Base-by-base conservation (phyloP, 148 eudicot genomes). In the Vaccinium darrowii region DNA sequence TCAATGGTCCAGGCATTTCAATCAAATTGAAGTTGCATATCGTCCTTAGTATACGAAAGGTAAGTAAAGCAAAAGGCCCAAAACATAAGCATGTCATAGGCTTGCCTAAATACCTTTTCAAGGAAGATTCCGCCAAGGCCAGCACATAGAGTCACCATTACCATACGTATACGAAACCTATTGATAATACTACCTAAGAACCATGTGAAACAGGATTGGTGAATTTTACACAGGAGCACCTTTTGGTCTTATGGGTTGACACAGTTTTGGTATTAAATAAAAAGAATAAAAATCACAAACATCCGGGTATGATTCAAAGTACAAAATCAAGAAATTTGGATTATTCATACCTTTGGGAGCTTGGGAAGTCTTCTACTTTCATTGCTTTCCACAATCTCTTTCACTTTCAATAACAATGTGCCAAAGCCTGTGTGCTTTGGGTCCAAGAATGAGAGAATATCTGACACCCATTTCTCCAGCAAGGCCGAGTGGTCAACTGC, bases 331-430 rank as follows among this genome's bases (percentile, higher is more conserved):
- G 27, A 57, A 33, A 36, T 39, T 51, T 57, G 47, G 81, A 11
- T 15, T 47, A 9, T n/a, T 62, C 57, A 81, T 76, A 94, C 98
- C 98, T 95, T 97, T 14, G 98, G 92, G 83, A 97, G 89, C 93
- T 97, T 97, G 14, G 99, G 99, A 84, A 95, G 93, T 85, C 98
- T 90, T 89, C 96, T 89, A 76, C 90, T 95, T 88, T 97, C 99
- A 88, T 97, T 97, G 86, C 96, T 95, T 88, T 97, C 98, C 9
- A 97, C 93, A 60, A 95, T 89, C 84, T 95, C 98, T 84, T 94
- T 97, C 76, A 97, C 91, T 89, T 91, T 95, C 73, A 88, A 82
- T 10, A 90, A 39, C 65, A 95, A 86, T 80, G 82, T 84, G 8
- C 67, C 86, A 83, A 94, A 91, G 13, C 83, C 92, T 10, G 82